Evolutionary conservation across 2,329 filamentous ascomycete species (phyloP).

Genomic region (Colletotrichum sidae): DNA sequence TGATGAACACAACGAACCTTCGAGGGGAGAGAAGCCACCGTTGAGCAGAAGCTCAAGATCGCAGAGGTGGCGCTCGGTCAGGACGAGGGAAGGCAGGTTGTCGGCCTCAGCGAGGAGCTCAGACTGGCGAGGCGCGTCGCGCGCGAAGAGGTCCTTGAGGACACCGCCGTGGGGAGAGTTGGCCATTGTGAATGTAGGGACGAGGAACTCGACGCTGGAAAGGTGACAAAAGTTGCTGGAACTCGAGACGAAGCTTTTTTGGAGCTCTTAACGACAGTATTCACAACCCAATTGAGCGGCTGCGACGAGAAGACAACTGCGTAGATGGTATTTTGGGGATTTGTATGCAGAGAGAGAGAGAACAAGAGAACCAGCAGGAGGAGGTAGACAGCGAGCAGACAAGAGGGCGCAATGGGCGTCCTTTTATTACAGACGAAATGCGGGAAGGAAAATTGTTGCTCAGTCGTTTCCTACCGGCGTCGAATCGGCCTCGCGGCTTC

Average conservation of each 20-base stretch:
- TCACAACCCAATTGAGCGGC: constrained; percentile 29
- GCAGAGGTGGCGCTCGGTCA: constrained; percentile 95
- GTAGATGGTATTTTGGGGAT: neutral
- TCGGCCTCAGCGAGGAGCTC: constrained; percentile 88
- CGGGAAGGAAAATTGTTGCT: constrained; percentile 24
- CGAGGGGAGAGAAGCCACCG: constrained; percentile 96
- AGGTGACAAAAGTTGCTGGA: constrained; percentile 1
- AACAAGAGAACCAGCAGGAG: constrained; percentile 12
- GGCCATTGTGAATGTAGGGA: constrained; percentile 62
- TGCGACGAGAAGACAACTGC: neutral
- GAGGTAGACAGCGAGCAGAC: neutral
- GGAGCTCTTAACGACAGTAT: constrained; percentile 12
- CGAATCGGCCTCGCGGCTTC: constrained; percentile 31
- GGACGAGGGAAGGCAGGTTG: constrained; percentile 82
- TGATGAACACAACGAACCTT: constrained; percentile 72
- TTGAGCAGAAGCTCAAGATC: constrained; percentile 98
- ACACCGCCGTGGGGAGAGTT: constrained; percentile 87
- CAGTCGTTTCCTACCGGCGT: constrained; percentile 28
- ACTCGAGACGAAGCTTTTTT: constrained; percentile 6
- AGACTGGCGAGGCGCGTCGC: constrained; percentile 85
- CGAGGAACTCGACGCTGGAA: neutral
- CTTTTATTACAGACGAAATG: constrained; percentile 34
- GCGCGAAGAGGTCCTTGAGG: constrained; percentile 97
- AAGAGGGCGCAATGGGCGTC: constrained; percentile 30
- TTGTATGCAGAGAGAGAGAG: constrained; percentile 8